Base-by-base conservation (phyloP, 208 protist genomes). In the Wallacemonas sp. region DNA sequence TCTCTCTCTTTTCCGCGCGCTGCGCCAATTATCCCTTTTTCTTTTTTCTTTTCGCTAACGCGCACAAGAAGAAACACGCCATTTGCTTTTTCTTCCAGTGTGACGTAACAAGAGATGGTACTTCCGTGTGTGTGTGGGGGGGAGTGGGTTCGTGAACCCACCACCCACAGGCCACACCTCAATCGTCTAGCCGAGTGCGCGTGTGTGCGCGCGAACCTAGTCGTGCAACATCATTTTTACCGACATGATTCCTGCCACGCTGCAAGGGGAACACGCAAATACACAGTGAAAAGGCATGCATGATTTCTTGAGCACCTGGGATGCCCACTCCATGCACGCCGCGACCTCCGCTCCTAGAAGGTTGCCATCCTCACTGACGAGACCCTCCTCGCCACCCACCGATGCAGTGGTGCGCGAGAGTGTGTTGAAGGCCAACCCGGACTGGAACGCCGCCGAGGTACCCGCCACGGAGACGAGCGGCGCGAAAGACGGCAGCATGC, bases 401-500 rank as follows among this genome's bases (percentile, higher is more conserved):
- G 61, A n/a, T 0, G 75, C 69, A 26, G 69, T 71, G 48, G 69
- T 70, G 38, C 70, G 69, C 15, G 39, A 57, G 6, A 81, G 75
- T 42, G 62, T 37, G 63, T 81, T 76, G 39, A 76, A 76, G 62
- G 70, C 70, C 26, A 81, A 55, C 5, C 58, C 62, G 5, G 75
- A 70, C 41, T 66, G 67, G 36, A 77, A 77, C 9, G 62, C 29
- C 21, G 19, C 27, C 2, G 52, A 63, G 66, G n/a, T 69, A 3
- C 63, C 69, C 37, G 22, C 55, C 12, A 75, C 26, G 1, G 45
- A 3, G n/a, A 27, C 44, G 27, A 82, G 60, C 9, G 76, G 54
- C 0, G 54, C 65, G 17, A 85, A 65, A 22, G 77, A 76, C 32
- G 77, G 77, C 19, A 89, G 69, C 58, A 75, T 42, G 48, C 79